Percentiles rank a stretch among this genome's conserved stretches.
These are phyloP conservation scores for Epicoccum sorghinum DNA, from an alignment of 2,329 filamentous ascomycete genomes.

Conservation along the genomic window DNA sequence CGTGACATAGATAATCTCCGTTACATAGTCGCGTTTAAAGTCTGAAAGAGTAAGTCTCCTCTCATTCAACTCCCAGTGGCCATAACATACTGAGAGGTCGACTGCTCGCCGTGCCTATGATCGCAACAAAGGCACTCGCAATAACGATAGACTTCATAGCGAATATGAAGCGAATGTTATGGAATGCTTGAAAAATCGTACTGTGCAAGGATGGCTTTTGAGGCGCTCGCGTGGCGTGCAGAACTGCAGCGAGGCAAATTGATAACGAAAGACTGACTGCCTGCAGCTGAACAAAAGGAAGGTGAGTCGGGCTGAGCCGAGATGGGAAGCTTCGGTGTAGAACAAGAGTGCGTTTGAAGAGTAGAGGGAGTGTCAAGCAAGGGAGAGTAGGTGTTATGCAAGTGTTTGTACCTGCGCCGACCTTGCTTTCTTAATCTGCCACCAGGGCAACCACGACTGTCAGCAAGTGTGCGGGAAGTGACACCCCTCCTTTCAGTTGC, in stretches of 20 bases:
- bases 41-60: conserved; percentile 27
- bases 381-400: conserved; percentile 16
- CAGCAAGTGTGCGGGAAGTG: conserved; percentile 12
- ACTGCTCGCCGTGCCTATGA: conserved; percentile 53
- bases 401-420: conserved; percentile 19
- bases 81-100: conserved; percentile 48
- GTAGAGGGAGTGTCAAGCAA: conserved; percentile 24
- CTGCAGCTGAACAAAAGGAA: conserved; percentile 22
- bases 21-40: conserved; percentile 40
- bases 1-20: conserved; percentile 41
- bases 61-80: background rate
- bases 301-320: conserved; percentile 25
- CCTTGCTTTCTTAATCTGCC: conserved; percentile 21
- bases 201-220: conserved; percentile 24
- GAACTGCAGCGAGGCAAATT: background rate
- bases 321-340: conserved; percentile 22
- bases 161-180: conserved; percentile 38
- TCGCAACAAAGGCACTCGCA: conserved; percentile 40
- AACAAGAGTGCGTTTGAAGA: conserved; percentile 25
- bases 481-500: background rate
- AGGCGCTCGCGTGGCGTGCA: conserved; percentile 11
- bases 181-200: conserved; percentile 33
- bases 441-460: conserved; percentile 20
- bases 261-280: too few relatives aligned
- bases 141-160: conserved; percentile 55